Base-by-base conservation (phyloP, 768 basidiomycete species). In the Hirschioporus abietinus region DNA sequence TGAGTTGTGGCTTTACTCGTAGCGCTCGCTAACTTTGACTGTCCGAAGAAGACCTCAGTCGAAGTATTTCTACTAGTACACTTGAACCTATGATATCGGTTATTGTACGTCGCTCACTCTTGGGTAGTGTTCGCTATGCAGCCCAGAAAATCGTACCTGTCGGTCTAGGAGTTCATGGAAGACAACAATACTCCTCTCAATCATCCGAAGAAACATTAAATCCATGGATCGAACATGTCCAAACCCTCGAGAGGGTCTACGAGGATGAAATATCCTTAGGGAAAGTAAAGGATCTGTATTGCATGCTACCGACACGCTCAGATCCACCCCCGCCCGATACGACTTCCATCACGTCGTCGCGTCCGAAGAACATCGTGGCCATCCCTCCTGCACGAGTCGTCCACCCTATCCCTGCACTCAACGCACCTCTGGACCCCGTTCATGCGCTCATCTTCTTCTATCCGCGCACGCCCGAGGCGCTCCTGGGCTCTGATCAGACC, bases 381-480 rank as follows among this genome's bases (percentile, higher is more conserved):
- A 89, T 90, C 66, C 83, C 85, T 1, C 83, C 85, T 35, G 82
- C 81, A 36, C 84, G 89, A 0, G 88, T 90, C 71, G 63, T 72
- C 12, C 72, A 75, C 23, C 79, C 92, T 42, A 82, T 87, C 15
- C 70, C 79, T n/a, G 91, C 92, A 70, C 90, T 89, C 17, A 92
- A 90, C 15, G 90, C 42, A 12, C 42, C 42, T 52, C 76, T 91
- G 30, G 81, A 78, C 7, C 85, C 82, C 67, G 91, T 89, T 6
- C 88, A 90, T 71, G 88, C 91, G 70, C 82, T 92, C 25, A 87
- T 81, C 15, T 92, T 91, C 79, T 92, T 92, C 76, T 88, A 91
- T 66, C 83, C 85, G 2, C 83, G 85, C 35, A 82, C 81, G 36
- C 84, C 89, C 0, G 89, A 90, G 72, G 63, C 72, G 15, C 72